Base-by-base conservation (phyloP, 2,329 filamentous ascomycete genomes). In the Diplodia scrobiculata region DNA sequence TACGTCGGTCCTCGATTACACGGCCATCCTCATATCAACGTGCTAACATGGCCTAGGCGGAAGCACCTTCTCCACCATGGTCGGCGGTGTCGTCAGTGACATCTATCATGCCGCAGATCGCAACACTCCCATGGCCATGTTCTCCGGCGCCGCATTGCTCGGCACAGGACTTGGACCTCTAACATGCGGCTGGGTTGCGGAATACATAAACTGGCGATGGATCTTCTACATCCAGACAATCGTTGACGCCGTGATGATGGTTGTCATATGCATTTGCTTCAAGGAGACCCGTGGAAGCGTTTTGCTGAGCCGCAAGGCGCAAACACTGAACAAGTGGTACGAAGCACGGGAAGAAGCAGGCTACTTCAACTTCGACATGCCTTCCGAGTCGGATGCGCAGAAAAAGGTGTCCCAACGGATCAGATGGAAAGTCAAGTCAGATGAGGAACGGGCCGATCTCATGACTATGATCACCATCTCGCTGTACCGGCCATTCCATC, bases 31-130 rank as follows among this genome's bases (percentile, higher is more conserved):
- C 25, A 34, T 14, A 3, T 19, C 3, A 32, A 21, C 10, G 17
- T 27, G 2, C 58, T 62, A 17, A 62, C 45, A 9, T 36, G 13
- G n/a, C 25, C 2, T 47, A 66, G 91, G 90, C 6, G 89, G 86
- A 5, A 92, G 88, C 58, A 87, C 85, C 0, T 96, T 96, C 74
- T 92, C 89, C 52, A 95, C 91, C 25, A 93, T 97, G 84, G 89
- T 96, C 0, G 93, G 93, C n/a, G 93, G 93, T 3, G 90, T 97
- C 3, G 89, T 97, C 48, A 89, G 90, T 60, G 93, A 97, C 73
- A 85, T 97, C 67, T 97, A 92, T 79, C 86, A 89, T 55, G 87
- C 91, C 10, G 80, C 90, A 67, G 88, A 91, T 52, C 84, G 94
- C 38, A 97, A 97, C 72, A 92, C 89, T 0, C 91, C 93, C 0